Evolutionary conservation across 352 stramenopile genomes (phyloP), one percentile per base, ranked within the genome.

Genomic region (Phytophthora ohioensis): DNA sequence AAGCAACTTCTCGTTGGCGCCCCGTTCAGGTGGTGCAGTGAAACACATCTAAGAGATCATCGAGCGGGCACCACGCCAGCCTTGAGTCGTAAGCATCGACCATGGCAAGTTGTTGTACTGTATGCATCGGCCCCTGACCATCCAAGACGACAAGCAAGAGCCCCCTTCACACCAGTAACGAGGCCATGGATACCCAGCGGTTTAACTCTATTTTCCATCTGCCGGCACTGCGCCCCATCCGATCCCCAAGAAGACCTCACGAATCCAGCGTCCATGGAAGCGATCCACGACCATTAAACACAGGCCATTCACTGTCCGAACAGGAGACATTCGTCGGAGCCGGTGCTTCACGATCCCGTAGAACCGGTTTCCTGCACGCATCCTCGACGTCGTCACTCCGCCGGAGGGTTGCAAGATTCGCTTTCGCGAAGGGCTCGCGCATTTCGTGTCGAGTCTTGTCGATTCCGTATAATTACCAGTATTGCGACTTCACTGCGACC

Each of bases 121-220:
- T 27, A 27, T 27, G 21, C 1, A 27, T 27, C 21, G 21, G 21
- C 21, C 21, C 21, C 21, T 27, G 21, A 27, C 21, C 21, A 2
- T 27, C 21, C 21, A 27, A 27, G 21, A 27, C 1, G 21, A 27
- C 21, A 27, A 27, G 21, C 21, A 27, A 27, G 21, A 27, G 21
- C 21, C 21, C 21, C 21, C 21, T 27, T 27, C 21, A 27, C 21
- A 27, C 21, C 21, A 27, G 21, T 27, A 27, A 2, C 21, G 1
- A 27, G 21, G 21, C 21, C 21, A 27, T 27, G 21, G 21, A 27
- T 27, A 27, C 21, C 17, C 30, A 36, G 5, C 5, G 15, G 31
- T 46, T 67, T 38, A 47, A 32, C 27, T 56, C 52, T 52, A 27
- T 69, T 57, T 42, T 54, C 54, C 63, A 70, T 56, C 63, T 65